Conservation (phyloP, 2,329 filamentous ascomycete genomes). For the Drechslerella dactyloides region DNA sequence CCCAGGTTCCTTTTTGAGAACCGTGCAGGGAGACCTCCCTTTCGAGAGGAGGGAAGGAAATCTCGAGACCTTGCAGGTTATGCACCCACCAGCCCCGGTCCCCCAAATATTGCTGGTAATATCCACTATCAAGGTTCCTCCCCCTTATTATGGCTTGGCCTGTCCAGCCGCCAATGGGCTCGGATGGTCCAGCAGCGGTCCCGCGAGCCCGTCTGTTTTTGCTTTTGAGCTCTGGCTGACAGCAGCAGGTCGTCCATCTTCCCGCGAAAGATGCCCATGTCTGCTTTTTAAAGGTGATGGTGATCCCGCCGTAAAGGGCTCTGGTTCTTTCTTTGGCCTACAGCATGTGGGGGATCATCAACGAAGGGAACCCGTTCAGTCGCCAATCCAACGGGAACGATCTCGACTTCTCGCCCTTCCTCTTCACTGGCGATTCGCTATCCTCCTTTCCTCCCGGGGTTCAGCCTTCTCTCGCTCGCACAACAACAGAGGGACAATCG, state of each 20-base stretch:
- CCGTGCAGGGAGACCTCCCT: constrained; percentile 40
- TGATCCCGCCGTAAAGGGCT: constrained; percentile 34
- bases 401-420: constrained; percentile 27
- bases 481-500: constrained; percentile 17
- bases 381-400: constrained; percentile 48
- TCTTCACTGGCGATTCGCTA: constrained; percentile 21
- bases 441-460: constrained; percentile 19
- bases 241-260: constrained; percentile 41
- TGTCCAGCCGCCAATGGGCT: constrained; percentile 47
- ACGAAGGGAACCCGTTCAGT: constrained; percentile 46
- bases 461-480: constrained; percentile 29
- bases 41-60: constrained; percentile 33
- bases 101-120: constrained; percentile 46
- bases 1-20: constrained; percentile 46
- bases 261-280: constrained; percentile 36
- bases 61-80: constrained; percentile 40
- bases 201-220: constrained; percentile 29
- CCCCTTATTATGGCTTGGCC: constrained; percentile 50
- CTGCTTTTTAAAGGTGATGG: constrained; percentile 49
- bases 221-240: constrained; percentile 36
- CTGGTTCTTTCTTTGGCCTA: constrained; percentile 34
- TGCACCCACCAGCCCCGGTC: constrained; percentile 38
- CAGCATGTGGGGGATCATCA: constrained; percentile 51
- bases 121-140: constrained; percentile 50
- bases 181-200: constrained; percentile 27